Conservation (phyloP, 2,329 filamentous ascomycete genomes). For the Xylaria sp. region DNA sequence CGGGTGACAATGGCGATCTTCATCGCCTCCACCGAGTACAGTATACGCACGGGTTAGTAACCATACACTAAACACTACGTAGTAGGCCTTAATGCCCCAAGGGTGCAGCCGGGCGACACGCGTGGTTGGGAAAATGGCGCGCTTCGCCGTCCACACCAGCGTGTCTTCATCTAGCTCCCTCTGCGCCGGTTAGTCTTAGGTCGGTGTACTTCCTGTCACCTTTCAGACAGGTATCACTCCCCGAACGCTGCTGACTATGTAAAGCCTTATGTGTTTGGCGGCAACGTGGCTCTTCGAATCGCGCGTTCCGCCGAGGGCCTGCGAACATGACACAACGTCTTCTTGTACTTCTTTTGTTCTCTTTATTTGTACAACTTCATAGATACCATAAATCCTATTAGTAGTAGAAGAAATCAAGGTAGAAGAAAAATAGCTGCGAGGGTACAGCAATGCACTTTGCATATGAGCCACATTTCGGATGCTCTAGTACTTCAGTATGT, state of each 20-base stretch:
- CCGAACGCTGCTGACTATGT: conserved; percentile 1
- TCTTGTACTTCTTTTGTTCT: conserved; percentile 33
- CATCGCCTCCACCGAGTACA: background rate
- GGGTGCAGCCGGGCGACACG: background rate
- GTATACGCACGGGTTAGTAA: conserved; percentile 1
- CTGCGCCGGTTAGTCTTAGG: background rate
- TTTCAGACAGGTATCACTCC: background rate
- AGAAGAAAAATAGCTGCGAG: conserved; percentile 3
- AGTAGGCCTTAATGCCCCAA: background rate
- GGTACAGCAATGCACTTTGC: background rate
- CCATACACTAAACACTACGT: background rate
- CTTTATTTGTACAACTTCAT: conserved; percentile 33
- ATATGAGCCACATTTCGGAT: background rate
- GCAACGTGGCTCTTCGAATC: background rate
- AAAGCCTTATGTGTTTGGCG: background rate
- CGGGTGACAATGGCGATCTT: background rate
- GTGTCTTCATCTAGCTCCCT: background rate
- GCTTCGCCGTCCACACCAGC: background rate
- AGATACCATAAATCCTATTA: conserved; percentile 35
- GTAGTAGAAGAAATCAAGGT: conserved; percentile 27
- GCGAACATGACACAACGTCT: conserved; percentile 15
- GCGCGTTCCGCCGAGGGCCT: conserved; percentile 6
- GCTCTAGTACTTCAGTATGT: background rate
- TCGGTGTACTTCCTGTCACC: background rate
- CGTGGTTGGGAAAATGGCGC: conserved; percentile 1